Conservation (phyloP, 2,329 filamentous ascomycete genomes). For the Clonostachys solani region DNA sequence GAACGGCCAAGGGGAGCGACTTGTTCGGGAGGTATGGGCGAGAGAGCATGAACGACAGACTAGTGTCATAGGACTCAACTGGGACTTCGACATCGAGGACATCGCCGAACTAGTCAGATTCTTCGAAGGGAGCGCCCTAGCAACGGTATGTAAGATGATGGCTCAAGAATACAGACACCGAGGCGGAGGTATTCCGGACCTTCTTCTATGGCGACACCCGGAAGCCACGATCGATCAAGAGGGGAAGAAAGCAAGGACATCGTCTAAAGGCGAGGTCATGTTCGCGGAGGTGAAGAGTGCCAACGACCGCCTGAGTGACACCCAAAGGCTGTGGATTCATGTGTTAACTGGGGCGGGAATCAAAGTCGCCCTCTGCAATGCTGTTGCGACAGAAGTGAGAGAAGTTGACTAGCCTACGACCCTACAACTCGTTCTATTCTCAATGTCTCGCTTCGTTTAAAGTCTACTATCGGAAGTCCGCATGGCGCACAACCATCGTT, state of each 20-base stretch:
- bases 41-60: conserved; percentile 67
- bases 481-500: too few species aligned
- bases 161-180: conserved; percentile 89
- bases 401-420: conserved; percentile 25
- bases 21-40: conserved; percentile 67
- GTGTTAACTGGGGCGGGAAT: conserved; percentile 83
- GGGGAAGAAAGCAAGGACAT: conserved; percentile 11
- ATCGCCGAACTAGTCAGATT: conserved; percentile 73
- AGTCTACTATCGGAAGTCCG: too few species aligned
- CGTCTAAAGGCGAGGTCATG: conserved; percentile 56
- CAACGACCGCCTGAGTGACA: conserved; percentile 93
- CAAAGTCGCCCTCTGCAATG: conserved; percentile 75
- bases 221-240: conserved; percentile 8
- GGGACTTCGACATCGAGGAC: conserved; percentile 79
- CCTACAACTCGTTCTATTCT: too few species aligned
- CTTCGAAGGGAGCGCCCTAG: conserved; percentile 77
- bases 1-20: conserved; percentile 68
- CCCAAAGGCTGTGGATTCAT: conserved; percentile 95
- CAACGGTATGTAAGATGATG: conserved; percentile 85
- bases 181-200: conserved; percentile 84
- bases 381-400: conserved; percentile 48
- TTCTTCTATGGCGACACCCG: conserved; percentile 74
- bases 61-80: conserved; percentile 87
- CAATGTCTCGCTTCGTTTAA: too few species aligned
- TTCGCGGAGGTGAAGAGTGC: conserved; percentile 78